phyloP scores from a whole-genome alignment of 805 yeast genomes.

The Tetrapisispora arboricola region DNA sequence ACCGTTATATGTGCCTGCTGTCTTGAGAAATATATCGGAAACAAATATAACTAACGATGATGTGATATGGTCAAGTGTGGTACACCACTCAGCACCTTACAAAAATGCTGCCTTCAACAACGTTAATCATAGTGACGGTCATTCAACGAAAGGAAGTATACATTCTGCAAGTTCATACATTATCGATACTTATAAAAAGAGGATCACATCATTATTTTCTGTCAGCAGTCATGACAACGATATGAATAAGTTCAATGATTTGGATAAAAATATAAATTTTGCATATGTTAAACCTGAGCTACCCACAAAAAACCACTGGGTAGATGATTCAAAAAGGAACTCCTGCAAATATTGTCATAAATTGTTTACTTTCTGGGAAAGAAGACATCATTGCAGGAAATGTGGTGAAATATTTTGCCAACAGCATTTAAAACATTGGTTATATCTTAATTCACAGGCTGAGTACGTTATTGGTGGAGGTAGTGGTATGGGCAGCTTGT shows the following conservation, averaged over 20 bases:
- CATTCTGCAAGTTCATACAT: conserved; percentile 19
- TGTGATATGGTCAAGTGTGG: conserved; percentile 13
- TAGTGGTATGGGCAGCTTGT: conserved; percentile 43
- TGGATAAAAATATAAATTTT: conserved; percentile 2
- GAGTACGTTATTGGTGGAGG: conserved; percentile 54
- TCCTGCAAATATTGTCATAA: conserved; percentile 61
- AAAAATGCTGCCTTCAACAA: background rate
- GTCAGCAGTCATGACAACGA: background rate
- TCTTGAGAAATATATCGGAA: conserved; percentile 44
- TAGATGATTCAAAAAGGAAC: conserved; percentile 54
- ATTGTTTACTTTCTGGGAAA: conserved; percentile 64
- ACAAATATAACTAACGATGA: conserved; percentile 37
- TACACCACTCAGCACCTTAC: conserved; percentile 1
- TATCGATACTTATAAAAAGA: conserved; percentile 11
- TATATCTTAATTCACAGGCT: conserved; percentile 48
- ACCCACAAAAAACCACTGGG: conserved; percentile 62
- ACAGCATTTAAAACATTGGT: conserved; percentile 49
- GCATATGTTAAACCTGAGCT: conserved; percentile 5
- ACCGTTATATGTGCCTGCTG: conserved; percentile 88
- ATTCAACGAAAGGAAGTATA: conserved; percentile 17
- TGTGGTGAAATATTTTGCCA: conserved; percentile 77
- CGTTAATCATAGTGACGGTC: background rate
- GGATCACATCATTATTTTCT: conserved; percentile 11
- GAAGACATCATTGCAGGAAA: conserved; percentile 75
- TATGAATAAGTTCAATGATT: conserved; percentile 4